Conservation (phyloP, 192 early-diverging fungal genomes). For the Lunasporangiospora selenospora region DNA sequence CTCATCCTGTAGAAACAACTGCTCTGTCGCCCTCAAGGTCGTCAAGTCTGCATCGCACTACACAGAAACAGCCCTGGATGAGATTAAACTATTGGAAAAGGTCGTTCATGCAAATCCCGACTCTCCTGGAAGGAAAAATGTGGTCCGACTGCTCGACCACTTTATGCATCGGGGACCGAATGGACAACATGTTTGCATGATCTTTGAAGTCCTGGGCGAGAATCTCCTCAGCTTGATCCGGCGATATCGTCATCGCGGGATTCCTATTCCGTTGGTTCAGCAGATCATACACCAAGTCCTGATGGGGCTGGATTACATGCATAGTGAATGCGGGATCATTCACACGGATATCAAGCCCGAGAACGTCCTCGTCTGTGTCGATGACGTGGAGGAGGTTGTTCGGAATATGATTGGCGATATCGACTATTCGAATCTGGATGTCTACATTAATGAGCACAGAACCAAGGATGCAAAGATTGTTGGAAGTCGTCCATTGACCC, state of each 20-base stretch:
- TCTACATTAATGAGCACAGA: conserved; percentile 39
- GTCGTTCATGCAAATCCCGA: conserved; percentile 65
- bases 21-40: conserved; percentile 90
- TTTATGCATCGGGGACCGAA: conserved; percentile 87
- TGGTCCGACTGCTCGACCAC: conserved; percentile 84
- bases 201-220: conserved; percentile 93
- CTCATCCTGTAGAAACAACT: conserved; percentile 60
- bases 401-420: too few relatives aligned
- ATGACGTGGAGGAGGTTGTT: conserved; percentile 78
- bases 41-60: conserved; percentile 93
- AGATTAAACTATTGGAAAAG: conserved; percentile 86
- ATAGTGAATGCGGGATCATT: conserved; percentile 88
- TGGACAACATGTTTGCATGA: conserved; percentile 92
- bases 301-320: conserved; percentile 88
- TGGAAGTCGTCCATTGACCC: conserved; percentile 24
- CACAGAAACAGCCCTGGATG: conserved; percentile 91
- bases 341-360: conserved; percentile 98
- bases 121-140: conserved; percentile 57
- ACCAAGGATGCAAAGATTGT: conserved; percentile 33
- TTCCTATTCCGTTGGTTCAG: conserved; percentile 83
- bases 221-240: conserved; percentile 88
- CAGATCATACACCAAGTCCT: conserved; percentile 87
- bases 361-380: conserved; percentile 87
- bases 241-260: conserved; percentile 75
- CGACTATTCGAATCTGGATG: conserved; percentile 38